A percentile compares a stretch with the other conserved stretches of the same genome.
Evolutionary conservation across 2,329 filamentous ascomycete genomes (phyloP).

Genomic region (Annulohypoxylon truncatum): DNA sequence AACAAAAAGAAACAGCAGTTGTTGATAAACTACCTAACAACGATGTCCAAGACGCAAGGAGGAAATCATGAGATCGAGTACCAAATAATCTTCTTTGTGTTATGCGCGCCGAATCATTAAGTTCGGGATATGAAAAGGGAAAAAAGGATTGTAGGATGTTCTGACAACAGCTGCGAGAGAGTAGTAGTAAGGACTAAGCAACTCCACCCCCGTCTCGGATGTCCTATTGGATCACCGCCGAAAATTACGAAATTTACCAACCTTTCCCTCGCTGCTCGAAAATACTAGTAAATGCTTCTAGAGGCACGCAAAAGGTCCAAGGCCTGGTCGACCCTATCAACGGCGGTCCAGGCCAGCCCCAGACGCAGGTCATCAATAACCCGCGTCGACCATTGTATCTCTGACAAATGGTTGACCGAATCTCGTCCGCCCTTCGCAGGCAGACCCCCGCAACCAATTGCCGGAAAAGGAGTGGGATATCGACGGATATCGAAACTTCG

Average conservation of each 20-base stretch:
- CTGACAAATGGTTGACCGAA: constrained; percentile 38
- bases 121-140: constrained; percentile 10
- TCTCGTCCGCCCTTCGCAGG: constrained; percentile 22
- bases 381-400: constrained; percentile 32
- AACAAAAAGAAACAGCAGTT: background rate
- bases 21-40: constrained; percentile 7
- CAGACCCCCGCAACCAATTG: constrained; percentile 37
- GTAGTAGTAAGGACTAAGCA: constrained; percentile 21
- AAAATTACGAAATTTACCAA: constrained; percentile 22
- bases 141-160: background rate
- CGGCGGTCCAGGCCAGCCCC: constrained; percentile 26
- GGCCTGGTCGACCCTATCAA: constrained; percentile 29
- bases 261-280: constrained; percentile 1
- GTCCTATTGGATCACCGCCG: constrained; percentile 21
- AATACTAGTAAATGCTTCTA: background rate
- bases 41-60: constrained; percentile 12
- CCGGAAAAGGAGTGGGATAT: constrained; percentile 24
- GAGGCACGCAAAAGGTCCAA: background rate
- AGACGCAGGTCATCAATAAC: constrained; percentile 41
- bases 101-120: constrained; percentile 4
- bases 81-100: constrained; percentile 8
- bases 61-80: constrained; percentile 16
- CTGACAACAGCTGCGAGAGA: constrained; percentile 4
- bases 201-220: constrained; percentile 10
- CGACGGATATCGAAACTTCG: too few relatives aligned